Evolutionary conservation across 345 rosid species (phyloP).

Genomic region (Psidium friedrichsthalianum): DNA sequence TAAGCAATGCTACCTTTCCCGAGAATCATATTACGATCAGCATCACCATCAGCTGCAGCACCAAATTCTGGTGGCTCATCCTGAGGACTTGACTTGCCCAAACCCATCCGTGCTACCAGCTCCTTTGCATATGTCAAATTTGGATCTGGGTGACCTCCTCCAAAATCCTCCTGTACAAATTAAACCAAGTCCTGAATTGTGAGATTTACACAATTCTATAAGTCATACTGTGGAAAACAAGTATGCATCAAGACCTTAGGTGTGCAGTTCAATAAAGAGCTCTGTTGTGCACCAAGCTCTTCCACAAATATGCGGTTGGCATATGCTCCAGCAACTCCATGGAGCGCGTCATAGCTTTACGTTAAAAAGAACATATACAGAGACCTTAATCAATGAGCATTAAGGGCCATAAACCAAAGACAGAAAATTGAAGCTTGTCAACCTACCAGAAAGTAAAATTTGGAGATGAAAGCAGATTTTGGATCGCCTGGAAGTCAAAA

Average conservation of each 20-base stretch:
- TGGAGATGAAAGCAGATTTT: slow-evolving; percentile 74
- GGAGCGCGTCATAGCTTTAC: slow-evolving; percentile 80
- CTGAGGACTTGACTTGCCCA: slow-evolving; percentile 58
- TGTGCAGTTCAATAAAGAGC: slow-evolving; percentile 73
- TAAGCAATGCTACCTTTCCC: slow-evolving; percentile 62
- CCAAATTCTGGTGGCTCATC: slow-evolving; percentile 96
- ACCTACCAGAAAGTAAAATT: slow-evolving; percentile 84
- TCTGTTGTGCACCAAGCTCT: slow-evolving; percentile 88
- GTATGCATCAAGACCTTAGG: slow-evolving; percentile 58
- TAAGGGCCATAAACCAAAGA: background rate
- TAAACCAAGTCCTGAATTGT: background rate
- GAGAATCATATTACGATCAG: slow-evolving; percentile 98
- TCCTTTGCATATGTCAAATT: slow-evolving; percentile 97
- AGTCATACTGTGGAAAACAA: background rate
- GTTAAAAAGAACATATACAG: slow-evolving; percentile 5
- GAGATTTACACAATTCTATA: background rate
- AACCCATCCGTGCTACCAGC: slow-evolving; percentile 91
- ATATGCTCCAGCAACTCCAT: slow-evolving; percentile 98
- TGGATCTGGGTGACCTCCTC: slow-evolving; percentile 99
- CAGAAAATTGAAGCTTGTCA: background rate
- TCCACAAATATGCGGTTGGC: slow-evolving; percentile 88
- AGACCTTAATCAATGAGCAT: background rate
- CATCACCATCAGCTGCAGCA: slow-evolving; percentile 99
- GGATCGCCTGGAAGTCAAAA: slow-evolving; percentile 77
- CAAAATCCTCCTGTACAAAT: slow-evolving; percentile 81